Evolutionary conservation across 2,329 filamentous ascomycete species (phyloP), one percentile per base, ranked within the genome.

Genomic region (Volutella citrinella): DNA sequence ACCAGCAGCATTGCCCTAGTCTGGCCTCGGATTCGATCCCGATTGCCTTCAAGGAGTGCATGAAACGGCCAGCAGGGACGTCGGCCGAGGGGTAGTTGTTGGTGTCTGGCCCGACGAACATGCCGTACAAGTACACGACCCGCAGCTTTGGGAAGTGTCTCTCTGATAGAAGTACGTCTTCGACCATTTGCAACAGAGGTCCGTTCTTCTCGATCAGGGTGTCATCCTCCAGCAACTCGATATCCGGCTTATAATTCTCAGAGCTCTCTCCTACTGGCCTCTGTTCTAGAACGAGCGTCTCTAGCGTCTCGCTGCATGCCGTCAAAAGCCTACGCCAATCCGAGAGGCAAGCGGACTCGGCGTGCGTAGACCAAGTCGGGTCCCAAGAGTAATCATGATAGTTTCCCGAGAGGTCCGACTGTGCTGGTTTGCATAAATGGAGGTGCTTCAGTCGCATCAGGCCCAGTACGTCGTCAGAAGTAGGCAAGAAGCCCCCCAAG

Each of bases 211-310:
- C n/a, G n/a, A n/a, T n/a, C n/a, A n/a, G n/a, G n/a, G n/a, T n/a
- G n/a, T n/a, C n/a, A n/a, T n/a, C n/a, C n/a, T n/a, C n/a, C n/a
- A n/a, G n/a, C n/a, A n/a, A n/a, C n/a, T n/a, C n/a, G n/a, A n/a
- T n/a, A n/a, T n/a, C n/a, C n/a, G n/a, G n/a, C n/a, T n/a, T n/a
- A n/a, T n/a, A 24, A 33, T 15, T 16, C 43, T 5, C 43, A 30
- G 19, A 35, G 19, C 3, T 24, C 15, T 17, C 41, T 0, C 43
- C 43, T 2, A 26, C 43, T 1, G 38, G 37, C 2, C 43, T 32
- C 7, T 47, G 46, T 5, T 49, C 40, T 3, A 49, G 4, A 0
- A 48, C 35, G 7, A 49, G 19, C 4, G 37, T 45, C 17, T 45
- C 40, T 0, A 49, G 21, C 2, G 23, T 31, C 5, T 11, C 6